A percentile compares a stretch with the other conserved stretches of the same genome.
These are phyloP conservation scores for Vanrija pseudolonga DNA, from an alignment of 1,284 basidiomycete species.

Conservation along the genomic window DNA sequence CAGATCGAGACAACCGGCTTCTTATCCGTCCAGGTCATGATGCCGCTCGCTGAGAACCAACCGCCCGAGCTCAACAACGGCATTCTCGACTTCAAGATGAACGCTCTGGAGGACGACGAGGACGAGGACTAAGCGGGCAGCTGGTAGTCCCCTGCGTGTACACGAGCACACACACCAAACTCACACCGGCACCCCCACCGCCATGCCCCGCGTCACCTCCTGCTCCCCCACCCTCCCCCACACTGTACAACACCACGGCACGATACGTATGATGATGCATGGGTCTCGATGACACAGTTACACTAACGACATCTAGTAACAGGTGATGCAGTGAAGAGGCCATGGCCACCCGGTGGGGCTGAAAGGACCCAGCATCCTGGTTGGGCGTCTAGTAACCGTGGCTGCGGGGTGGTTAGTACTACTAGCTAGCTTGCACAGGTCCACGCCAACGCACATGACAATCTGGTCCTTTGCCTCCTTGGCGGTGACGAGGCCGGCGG, in stretches of 20 bases:
- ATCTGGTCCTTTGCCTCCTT: conserved; percentile 52
- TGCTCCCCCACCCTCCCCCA: not conserved
- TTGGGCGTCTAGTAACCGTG: conserved; percentile 36
- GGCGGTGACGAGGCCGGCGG: conserved; percentile 49
- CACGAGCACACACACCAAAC: no score
- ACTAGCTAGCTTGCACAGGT: not conserved
- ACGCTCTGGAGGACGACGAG: conserved; percentile 40
- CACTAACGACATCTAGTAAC: not conserved
- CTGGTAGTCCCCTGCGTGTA: no score
- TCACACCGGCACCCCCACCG: no score
- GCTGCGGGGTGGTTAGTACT: conserved; percentile 9
- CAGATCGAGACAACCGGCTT: conserved; percentile 75
- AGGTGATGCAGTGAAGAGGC: not conserved
- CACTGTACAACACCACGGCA: not conserved
- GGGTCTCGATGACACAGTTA: not conserved
- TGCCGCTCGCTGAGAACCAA: conserved; percentile 54
- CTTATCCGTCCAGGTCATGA: conserved; percentile 79
- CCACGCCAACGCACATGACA: conserved; percentile 43
- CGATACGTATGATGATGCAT: not conserved
- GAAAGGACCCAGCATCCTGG: not conserved
- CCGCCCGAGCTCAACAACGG: conserved; percentile 55
- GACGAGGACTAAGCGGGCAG: conserved; percentile 2
- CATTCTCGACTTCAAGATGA: conserved; percentile 71
- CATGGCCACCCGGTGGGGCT: not conserved
- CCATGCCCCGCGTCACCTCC: no score